Conservation (phyloP, 345 rosid species). For the Tarenaya hassleriana region DNA sequence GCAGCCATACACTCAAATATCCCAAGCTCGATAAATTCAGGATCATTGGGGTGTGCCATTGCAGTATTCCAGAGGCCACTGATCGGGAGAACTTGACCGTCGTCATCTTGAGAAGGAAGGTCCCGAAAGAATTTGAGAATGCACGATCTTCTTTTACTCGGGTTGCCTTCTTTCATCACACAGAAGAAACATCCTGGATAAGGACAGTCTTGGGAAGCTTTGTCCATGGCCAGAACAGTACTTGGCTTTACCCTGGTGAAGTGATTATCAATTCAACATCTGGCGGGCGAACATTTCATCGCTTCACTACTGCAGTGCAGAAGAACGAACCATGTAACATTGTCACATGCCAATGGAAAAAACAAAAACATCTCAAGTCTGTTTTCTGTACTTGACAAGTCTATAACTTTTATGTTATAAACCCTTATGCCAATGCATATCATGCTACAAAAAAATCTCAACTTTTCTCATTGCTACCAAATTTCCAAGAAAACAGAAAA, state of each 20-base stretch:
- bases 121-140: constrained; percentile 90
- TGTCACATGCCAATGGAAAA: too few species aligned
- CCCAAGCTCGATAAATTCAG: constrained; percentile 92
- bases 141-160: constrained; percentile 83
- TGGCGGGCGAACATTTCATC: constrained; percentile 8
- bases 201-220: constrained; percentile 79
- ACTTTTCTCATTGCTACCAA: too few species aligned
- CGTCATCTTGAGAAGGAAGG: constrained; percentile 77
- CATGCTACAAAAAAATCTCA: too few species aligned
- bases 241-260: background rate
- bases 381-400: too few species aligned
- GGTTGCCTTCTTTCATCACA: constrained; percentile 89
- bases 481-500: too few species aligned
- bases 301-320: constrained; percentile 13
- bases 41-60: constrained; percentile 99
- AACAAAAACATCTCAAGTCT: too few species aligned
- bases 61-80: constrained; percentile 99
- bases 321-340: too few species aligned
- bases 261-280: too few species aligned
- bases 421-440: too few species aligned
- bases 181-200: constrained; percentile 96
- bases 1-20: constrained; percentile 97
- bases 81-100: constrained; percentile 94
- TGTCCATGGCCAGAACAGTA: constrained; percentile 47
- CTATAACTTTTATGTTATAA: too few species aligned